Base-by-base conservation (phyloP, 2,329 filamentous ascomycete genomes). In the Tolypocladium cylindrosporum region DNA sequence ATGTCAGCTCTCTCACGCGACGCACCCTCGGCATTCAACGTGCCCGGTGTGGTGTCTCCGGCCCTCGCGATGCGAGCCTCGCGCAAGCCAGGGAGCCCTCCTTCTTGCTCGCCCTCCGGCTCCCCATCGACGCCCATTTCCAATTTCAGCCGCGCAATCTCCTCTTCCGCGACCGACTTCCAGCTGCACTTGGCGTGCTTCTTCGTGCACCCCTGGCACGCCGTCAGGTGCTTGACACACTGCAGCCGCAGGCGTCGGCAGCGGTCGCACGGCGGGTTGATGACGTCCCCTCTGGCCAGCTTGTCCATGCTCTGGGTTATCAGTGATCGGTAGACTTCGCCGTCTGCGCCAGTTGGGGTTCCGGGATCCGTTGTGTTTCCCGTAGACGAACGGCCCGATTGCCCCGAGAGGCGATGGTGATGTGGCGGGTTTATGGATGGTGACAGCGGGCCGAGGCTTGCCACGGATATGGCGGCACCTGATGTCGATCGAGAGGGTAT, bases 171-270 rank as follows among this genome's bases (percentile, higher is more conserved):
- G n/a, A 94, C 83, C 51, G 88, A 85, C 63, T 86, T 89, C 91
- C 91, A 96, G 16, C 85, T 86, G 70, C 91, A 96, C 66, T 91
- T 92, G 24, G 90, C 90, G 69, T 96, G 91, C 69, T 95, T 95
- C 70, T 90, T 92, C 0, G 91, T 95, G 71, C 91, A 96, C 27
- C 90, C 90, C 71, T 88, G 84, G 67, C 91, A 96, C 10, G 90
- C 90, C 0, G 90, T 95, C 43, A 94, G 77, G 61, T 96, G 89
- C 72, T 95, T 95, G 54, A 92, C 77, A 61, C 91, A 96, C 59
- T 90, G 84, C 74, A 91, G 89, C 62, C 89, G 86, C 19, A 95
- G 77, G 37, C 91, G 81, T 51, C 91, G 81, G 69, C 91, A 96
- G 42, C 90, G 80, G 69, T 96, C 91, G 68, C 91, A 96, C 0